Base-by-base conservation (phyloP, 306 rosid species). In the Glycyrrhiza uralensis region DNA sequence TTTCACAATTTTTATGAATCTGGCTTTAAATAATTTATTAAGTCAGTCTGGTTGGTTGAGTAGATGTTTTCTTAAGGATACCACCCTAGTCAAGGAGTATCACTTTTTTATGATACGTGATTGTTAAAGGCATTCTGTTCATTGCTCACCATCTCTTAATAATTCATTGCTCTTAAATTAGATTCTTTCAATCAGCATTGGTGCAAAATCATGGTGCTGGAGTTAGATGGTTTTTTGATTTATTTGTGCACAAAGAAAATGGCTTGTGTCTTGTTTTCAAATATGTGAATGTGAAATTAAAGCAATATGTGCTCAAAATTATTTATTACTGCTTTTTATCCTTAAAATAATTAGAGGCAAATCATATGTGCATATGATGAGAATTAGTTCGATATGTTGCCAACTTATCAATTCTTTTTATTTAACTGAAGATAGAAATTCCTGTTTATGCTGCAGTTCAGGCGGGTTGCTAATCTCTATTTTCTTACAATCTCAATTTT, bases 381-480 rank as follows among this genome's bases (percentile, higher is more conserved):
- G 73, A 36, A 49, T 24, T 52, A 55, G 72, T 58, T 44, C 61
- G 24, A 57, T 74, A 49, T 51, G 55, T 57, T 71, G 38, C 75
- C 33, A 44, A 41, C 69, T 10, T 2, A 12, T 59, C 63, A 50
- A 7, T 42, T 57, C 67, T 26, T 66, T 67, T 52, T 32, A 44
- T 67, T 45, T 72, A 71, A 55, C 78, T 83, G 23, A 52, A 51
- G 29, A 39, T 38, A 44, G 22, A 77, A 58, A 61, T 79, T n/a
- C 69, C 44, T 78, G 29, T 72, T 76, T 68, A 47, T 49, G 45
- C 26, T 80, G 81, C 98, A 92, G 96, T 92, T 92, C 85, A 89
- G 98, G 74, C 87, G 94, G 84, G 94, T 92, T 51, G 98, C 98
- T 69, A 92, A 92, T 71, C 89, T 92, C 54, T 92, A 87, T 79